Conservation (phyloP, 1,284 basidiomycete genomes). For the Cryptococcus floricola region DNA sequence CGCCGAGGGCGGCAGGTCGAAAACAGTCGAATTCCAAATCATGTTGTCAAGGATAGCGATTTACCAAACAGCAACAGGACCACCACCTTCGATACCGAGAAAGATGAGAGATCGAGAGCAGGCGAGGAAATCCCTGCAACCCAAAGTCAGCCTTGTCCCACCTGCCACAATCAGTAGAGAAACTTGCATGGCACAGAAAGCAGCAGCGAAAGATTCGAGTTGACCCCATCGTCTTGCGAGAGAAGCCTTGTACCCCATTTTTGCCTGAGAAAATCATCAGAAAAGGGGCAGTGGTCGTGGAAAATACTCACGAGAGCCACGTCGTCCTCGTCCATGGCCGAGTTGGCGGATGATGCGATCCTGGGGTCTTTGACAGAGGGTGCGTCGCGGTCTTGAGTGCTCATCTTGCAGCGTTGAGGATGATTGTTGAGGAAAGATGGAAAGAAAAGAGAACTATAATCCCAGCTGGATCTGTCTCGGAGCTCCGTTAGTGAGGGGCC, state of each 20-base stretch:
- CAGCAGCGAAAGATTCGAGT: constrained; percentile 19
- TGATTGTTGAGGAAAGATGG: no score
- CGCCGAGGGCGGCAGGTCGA: background rate
- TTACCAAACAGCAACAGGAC: constrained; percentile 66
- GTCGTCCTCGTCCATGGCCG: constrained; percentile 4
- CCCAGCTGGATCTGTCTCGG: no score
- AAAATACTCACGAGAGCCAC: constrained; percentile 1
- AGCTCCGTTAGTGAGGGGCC: no score
- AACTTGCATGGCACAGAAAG: constrained; percentile 19
- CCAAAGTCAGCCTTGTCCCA: background rate
- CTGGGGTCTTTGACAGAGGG: no score
- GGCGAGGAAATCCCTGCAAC: constrained; percentile 20
- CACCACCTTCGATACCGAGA: constrained; percentile 73
- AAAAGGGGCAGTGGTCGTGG: background rate
- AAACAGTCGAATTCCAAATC: background rate
- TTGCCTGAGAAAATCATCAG: background rate
- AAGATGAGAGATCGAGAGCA: constrained; percentile 65
- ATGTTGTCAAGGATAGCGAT: background rate
- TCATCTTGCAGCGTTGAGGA: no score
- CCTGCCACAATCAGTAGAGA: background rate
- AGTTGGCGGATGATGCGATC: background rate
- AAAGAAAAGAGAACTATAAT: no score
- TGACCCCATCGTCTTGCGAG: constrained; percentile 18
- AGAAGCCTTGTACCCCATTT: constrained; percentile 17
- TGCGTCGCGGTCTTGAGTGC: no score